phyloP scores from a whole-genome alignment of 2,329 filamentous ascomycete species.

The Aspergillus tubingensis region DNA sequence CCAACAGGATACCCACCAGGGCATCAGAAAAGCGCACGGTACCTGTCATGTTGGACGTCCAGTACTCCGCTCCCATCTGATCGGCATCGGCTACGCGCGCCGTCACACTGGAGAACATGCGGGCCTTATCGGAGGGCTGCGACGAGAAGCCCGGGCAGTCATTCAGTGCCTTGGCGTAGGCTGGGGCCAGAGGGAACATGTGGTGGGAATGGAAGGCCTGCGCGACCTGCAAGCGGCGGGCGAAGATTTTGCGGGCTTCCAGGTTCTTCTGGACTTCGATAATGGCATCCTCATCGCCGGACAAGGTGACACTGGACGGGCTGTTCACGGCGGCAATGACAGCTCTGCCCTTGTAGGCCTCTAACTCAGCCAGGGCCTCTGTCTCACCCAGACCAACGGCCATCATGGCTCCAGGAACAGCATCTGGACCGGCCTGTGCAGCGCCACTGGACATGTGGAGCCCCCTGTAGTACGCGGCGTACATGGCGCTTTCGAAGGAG shows the following conservation, averaged over 20 bases:
- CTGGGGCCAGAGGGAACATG: slow-evolving; percentile 15
- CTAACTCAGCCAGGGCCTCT: not conserved
- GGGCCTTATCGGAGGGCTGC: not conserved
- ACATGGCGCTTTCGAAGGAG: slow-evolving; percentile 9
- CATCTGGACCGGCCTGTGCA: not conserved
- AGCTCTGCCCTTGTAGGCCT: not conserved
- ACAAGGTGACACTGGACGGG: slow-evolving; percentile 25
- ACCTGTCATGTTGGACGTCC: slow-evolving; percentile 11
- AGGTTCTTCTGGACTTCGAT: slow-evolving; percentile 24
- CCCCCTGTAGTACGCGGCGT: slow-evolving; percentile 17
- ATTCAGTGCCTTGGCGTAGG: not conserved
- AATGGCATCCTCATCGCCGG: slow-evolving; percentile 23
- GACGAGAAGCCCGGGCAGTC: not conserved
- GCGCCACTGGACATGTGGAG: not conserved
- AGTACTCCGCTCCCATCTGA: slow-evolving; percentile 10
- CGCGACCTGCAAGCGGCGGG: slow-evolving; percentile 19
- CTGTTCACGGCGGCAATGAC: slow-evolving; percentile 26
- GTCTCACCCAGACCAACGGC: slow-evolving; percentile 15
- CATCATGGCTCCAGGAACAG: slow-evolving; percentile 11
- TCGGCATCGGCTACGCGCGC: not conserved
- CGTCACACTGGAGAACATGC: slow-evolving; percentile 15
- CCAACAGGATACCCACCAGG: not conserved
- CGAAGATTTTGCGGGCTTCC: slow-evolving; percentile 21
- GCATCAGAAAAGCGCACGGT: slow-evolving; percentile 14
- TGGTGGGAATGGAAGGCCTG: slow-evolving; percentile 28